Percentiles rank a stretch among this genome's conserved stretches.
phyloP scores from a whole-genome alignment of 129 eudicot species.

The Ambrosia artemisiifolia region DNA sequence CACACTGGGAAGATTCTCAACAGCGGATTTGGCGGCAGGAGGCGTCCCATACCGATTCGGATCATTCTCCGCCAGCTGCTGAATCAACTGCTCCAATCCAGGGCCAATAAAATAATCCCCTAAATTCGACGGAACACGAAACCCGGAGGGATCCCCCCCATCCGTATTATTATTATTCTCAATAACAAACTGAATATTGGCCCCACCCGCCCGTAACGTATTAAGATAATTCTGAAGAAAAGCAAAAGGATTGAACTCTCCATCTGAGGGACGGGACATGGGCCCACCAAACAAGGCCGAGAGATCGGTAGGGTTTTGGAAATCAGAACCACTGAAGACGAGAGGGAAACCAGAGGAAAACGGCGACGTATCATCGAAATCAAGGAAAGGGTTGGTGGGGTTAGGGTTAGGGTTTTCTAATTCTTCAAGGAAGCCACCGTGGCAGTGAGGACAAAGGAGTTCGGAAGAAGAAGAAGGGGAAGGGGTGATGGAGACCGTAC shows the following conservation, averaged over 20 bases:
- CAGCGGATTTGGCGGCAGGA: conserved; percentile 67
- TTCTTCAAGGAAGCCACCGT: conserved; percentile 81
- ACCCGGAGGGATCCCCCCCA: conserved; percentile 24
- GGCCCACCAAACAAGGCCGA: conserved; percentile 40
- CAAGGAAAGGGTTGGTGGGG: conserved; percentile 29
- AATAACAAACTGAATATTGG: conserved; percentile 72
- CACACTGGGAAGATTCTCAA: conserved; percentile 61
- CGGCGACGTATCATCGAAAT: conserved; percentile 36
- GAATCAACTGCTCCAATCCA: conserved; percentile 78
- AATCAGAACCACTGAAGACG: conserved; percentile 31
- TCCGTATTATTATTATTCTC: conserved; percentile 36
- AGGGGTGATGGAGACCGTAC: conserved; percentile 48
- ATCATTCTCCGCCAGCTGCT: conserved; percentile 91
- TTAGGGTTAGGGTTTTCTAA: conserved; percentile 49
- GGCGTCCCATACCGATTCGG: conserved; percentile 84
- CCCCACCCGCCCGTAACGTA: conserved; percentile 60
- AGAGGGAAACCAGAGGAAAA: conserved; percentile 35
- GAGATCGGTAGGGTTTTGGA: conserved; percentile 32
- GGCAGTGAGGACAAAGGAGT: conserved; percentile 68
- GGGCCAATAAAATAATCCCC: conserved; percentile 85
- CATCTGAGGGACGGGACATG: conserved; percentile 15
- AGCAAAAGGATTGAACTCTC: conserved; percentile 64
- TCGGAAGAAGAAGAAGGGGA: conserved; percentile 44
- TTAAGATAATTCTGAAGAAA: conserved; percentile 56
- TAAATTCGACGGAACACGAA: conserved; percentile 50